phyloP scores from a whole-genome alignment of 441 rosid species.

The Brassica hybrid region DNA sequence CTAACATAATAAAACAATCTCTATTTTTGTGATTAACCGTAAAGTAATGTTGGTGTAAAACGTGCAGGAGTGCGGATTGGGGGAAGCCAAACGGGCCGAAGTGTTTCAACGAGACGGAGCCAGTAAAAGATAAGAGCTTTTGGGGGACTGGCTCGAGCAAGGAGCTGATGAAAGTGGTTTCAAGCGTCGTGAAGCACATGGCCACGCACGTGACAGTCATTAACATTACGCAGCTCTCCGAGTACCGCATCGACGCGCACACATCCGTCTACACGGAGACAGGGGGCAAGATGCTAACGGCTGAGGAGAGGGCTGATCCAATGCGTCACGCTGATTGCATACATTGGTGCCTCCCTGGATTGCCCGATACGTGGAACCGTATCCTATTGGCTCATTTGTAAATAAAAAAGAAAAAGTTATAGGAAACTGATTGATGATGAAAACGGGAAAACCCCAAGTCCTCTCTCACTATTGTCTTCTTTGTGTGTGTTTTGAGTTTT shows the following conservation, averaged over 20 bases:
- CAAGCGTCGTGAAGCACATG: slow-evolving; percentile 58
- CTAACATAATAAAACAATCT: background rate
- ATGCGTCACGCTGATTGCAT: slow-evolving; percentile 80
- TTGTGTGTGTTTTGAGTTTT: too few species aligned
- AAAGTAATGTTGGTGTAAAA: slow-evolving; percentile 10
- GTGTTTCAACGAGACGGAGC: slow-evolving; percentile 89
- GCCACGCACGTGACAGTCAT: slow-evolving; percentile 69
- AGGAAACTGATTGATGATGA: slow-evolving; percentile 10
- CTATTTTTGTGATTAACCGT: background rate
- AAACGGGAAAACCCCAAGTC: slow-evolving; percentile 15
- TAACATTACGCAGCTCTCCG: slow-evolving; percentile 87
- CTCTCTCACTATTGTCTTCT: background rate
- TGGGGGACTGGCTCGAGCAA: slow-evolving; percentile 86
- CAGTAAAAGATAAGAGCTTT: slow-evolving; percentile 60
- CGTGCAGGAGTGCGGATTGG: slow-evolving; percentile 74
- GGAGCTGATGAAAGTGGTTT: slow-evolving; percentile 73
- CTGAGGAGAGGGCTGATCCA: slow-evolving; percentile 71
- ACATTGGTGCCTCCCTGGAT: slow-evolving; percentile 94
- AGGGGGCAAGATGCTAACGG: slow-evolving; percentile 71
- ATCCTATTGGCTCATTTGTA: slow-evolving; percentile 76
- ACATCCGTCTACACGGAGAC: slow-evolving; percentile 78
- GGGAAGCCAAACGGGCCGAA: slow-evolving; percentile 62
- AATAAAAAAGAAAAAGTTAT: background rate
- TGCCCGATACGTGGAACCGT: slow-evolving; percentile 92
- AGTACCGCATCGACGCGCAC: slow-evolving; percentile 82